Base-by-base conservation (phyloP, 305 asterid species). In the Caryopteris hybrid region DNA sequence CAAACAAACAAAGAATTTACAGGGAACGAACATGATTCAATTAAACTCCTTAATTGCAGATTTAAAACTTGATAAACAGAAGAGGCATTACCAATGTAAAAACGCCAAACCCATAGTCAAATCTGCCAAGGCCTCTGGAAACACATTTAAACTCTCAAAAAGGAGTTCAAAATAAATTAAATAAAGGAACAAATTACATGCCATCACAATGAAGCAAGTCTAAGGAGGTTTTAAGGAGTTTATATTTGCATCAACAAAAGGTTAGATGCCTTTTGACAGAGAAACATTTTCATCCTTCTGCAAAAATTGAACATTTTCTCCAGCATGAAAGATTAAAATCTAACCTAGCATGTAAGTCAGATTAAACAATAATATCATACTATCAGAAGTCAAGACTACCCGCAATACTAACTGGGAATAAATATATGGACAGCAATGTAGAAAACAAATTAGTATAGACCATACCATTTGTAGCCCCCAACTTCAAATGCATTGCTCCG, bases 391-490 rank as follows among this genome's bases (percentile, higher is more conserved):
- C 43, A 53, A 34, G 46, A 69, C 58, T 55, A 23, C 29, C 34
- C 11, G 61, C 29, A 53, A 36, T 29, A 38, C 68, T 39, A 50
- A 64, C 12, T 55, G 58, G 56, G 48, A 47, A 57, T 51, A 63
- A n/a, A n/a, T 20, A 53, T 55, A 36, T 45, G 43, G 27, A 53
- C 42, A 47, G 46, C 43, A 50, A 34, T 10, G 63, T 64, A 69
- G 34, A 47, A 70, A 21, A 17, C 51, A 51, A 57, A 57, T 31
- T 58, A 61, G 58, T 29, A 50, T 42, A 58, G 47, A 36, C 23
- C 61, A 25, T 67, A 75, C 99, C 99, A 95, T 83, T 88, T 86
- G 80, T 88, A 88, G 81, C 97, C 90, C 63, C 99, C 98, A 78
- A 84, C 94, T 80, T 89, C 97, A 85, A 91, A 95, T 23, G 90